These are phyloP conservation scores for Stagonosporopsis cucurbitacearum DNA, from an alignment of 2,329 filamentous ascomycete genomes.

Conservation along the genomic window DNA sequence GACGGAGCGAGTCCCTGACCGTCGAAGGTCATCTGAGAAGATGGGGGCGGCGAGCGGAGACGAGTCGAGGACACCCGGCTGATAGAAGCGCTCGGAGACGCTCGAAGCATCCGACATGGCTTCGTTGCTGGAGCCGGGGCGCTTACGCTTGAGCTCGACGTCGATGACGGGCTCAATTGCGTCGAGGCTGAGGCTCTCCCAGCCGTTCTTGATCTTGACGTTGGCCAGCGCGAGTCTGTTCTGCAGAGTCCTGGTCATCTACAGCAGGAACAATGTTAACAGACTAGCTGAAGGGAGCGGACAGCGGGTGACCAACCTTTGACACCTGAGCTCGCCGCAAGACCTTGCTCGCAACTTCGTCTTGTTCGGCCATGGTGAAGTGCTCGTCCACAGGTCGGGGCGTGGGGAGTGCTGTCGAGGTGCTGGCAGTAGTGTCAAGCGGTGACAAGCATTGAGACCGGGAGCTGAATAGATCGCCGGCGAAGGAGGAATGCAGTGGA, in stretches of 20 bases:
- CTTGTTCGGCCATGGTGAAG: conserved; percentile 44
- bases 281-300: conserved; percentile 9
- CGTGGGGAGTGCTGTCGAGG: conserved; percentile 2
- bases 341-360: conserved; percentile 53
- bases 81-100: conserved; percentile 77
- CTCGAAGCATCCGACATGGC: conserved; percentile 85
- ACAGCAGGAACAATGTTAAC: conserved; percentile 19
- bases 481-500: conserved; percentile 20
- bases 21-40: conserved; percentile 80
- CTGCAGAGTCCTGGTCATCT: conserved; percentile 94
- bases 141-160: conserved; percentile 76
- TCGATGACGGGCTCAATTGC: conserved; percentile 84
- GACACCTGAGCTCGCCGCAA: conserved; percentile 53
- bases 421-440: conserved; percentile 9
- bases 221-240: conserved; percentile 94
- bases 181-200: conserved; percentile 87
- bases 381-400: conserved; percentile 16
- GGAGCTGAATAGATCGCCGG: conserved; percentile 17
- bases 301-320: conserved; percentile 43
- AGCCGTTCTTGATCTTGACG: conserved; percentile 96
- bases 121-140: conserved; percentile 70
- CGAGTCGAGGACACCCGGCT: conserved; percentile 74
- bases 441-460: conserved; percentile 12
- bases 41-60: conserved; percentile 83
- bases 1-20: conserved; percentile 61